Conservation (phyloP, 768 basidiomycete species). For the Boletus bicolor region DNA sequence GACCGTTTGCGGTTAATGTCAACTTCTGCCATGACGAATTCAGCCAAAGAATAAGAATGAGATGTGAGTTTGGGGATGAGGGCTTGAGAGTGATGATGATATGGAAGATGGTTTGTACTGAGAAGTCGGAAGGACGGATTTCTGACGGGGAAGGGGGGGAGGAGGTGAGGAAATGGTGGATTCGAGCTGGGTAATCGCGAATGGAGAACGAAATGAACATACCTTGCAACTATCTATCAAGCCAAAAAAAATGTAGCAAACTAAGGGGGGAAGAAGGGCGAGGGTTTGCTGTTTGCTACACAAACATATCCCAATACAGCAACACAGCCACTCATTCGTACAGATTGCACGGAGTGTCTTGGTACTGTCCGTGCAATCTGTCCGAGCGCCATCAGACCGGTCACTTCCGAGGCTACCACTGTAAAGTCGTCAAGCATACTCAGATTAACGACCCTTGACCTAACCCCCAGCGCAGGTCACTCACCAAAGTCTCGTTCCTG, state of each 20-base stretch:
- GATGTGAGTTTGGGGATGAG: conserved; percentile 41
- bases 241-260: not conserved
- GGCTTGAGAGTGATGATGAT: conserved; percentile 43
- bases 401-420: too few relatives aligned
- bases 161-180: conserved; percentile 54
- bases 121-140: conserved; percentile 37
- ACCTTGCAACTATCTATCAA: conserved; percentile 25
- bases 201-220: conserved; percentile 32
- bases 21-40: conserved; percentile 82
- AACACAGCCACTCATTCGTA: conserved; percentile 12
- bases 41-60: conserved; percentile 41
- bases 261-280: not conserved
- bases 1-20: conserved; percentile 83
- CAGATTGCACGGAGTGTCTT: too few relatives aligned
- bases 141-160: conserved; percentile 51
- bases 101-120: conserved; percentile 39
- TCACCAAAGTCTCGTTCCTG: conserved; percentile 70
- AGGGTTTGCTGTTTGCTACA: conserved; percentile 10
- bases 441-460: not conserved
- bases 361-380: too few relatives aligned
- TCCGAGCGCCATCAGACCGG: too few relatives aligned
- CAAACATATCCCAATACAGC: conserved; percentile 18
- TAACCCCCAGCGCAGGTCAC: not conserved
- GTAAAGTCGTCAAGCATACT: too few relatives aligned
- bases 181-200: conserved; percentile 51